These are phyloP conservation scores for Syzygium jambos DNA, from an alignment of 345 rosid genomes.

Conservation along the genomic window DNA sequence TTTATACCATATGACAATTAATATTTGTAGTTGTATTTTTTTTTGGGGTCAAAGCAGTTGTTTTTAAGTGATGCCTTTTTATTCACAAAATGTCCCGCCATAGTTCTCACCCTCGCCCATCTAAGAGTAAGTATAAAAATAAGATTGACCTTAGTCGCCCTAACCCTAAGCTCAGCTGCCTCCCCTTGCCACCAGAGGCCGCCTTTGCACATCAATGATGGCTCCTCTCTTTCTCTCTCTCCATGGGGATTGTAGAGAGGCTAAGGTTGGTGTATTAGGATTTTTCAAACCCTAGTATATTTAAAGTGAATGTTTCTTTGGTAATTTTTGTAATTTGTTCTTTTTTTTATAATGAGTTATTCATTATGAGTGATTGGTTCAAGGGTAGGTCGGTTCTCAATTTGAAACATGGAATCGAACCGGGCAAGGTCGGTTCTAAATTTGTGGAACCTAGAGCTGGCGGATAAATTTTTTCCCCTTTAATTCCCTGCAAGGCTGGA, in stretches of 20 bases:
- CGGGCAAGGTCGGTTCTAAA: too few relatives aligned
- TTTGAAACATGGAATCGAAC: too few relatives aligned
- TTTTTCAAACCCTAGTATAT: background rate
- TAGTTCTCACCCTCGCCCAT: background rate
- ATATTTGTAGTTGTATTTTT: background rate
- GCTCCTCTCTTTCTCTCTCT: background rate
- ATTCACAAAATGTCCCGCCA: background rate
- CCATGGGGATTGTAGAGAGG: background rate
- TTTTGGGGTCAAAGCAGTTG: background rate
- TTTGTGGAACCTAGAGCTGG: too few relatives aligned
- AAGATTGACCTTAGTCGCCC: background rate
- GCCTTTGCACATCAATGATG: background rate
- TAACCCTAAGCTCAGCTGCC: background rate
- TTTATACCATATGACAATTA: background rate
- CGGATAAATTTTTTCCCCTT: too few relatives aligned
- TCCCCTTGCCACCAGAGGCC: background rate
- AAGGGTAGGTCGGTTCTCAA: too few relatives aligned
- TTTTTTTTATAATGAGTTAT: background rate
- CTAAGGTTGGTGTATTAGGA: background rate
- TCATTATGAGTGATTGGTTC: too few relatives aligned
- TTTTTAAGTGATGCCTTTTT: background rate
- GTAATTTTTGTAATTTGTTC: background rate
- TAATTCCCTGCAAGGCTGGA: too few relatives aligned
- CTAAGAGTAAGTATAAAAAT: background rate
- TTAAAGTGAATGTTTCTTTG: background rate